Percentiles rank a stretch among this genome's conserved stretches.
Conservation (phyloP, 495 filamentous ascomycete species). For the Hypoxylon trugodes region DNA sequence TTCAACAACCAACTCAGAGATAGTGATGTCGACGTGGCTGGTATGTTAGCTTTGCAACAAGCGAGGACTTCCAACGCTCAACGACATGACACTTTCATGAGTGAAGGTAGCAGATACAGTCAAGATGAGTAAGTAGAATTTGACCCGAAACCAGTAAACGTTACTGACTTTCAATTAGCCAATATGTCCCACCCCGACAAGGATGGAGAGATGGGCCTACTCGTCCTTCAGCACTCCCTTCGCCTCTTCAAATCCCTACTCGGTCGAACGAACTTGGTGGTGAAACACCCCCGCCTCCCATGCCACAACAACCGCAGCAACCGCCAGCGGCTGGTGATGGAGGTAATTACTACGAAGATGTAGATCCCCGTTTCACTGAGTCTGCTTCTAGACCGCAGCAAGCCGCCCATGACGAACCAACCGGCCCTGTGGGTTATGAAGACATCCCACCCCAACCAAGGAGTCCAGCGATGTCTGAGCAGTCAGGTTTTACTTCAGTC, state of each 20-base stretch:
- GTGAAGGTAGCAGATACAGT: slow-evolving; percentile 73
- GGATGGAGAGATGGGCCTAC: slow-evolving; percentile 61
- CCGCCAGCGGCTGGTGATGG: slow-evolving; percentile 47
- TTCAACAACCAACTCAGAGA: slow-evolving; percentile 63
- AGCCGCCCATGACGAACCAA: slow-evolving; percentile 42
- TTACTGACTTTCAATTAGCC: slow-evolving; percentile 50
- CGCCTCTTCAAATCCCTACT: slow-evolving; percentile 47
- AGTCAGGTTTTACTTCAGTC: slow-evolving; percentile 83
- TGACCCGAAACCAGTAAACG: neutral
- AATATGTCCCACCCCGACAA: slow-evolving; percentile 71
- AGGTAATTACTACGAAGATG: slow-evolving; percentile 88
- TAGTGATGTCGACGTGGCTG: slow-evolving; percentile 72
- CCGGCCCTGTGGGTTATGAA: slow-evolving; percentile 64
- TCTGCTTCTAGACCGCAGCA: slow-evolving; percentile 43
- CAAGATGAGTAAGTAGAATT: slow-evolving; percentile 71
- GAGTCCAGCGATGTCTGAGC: slow-evolving; percentile 78
- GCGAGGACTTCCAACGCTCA: slow-evolving; percentile 49
- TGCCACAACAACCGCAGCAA: slow-evolving; percentile 39
- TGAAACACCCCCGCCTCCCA: slow-evolving; percentile 43
- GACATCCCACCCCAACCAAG: slow-evolving; percentile 71
- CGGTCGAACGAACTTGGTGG: slow-evolving; percentile 54
- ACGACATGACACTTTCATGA: slow-evolving; percentile 58
- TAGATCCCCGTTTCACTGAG: slow-evolving; percentile 83
- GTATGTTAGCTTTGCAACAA: slow-evolving; percentile 74
- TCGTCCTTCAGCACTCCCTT: slow-evolving; percentile 51